Evolutionary conservation across 768 basidiomycete genomes (phyloP), one percentile per base, ranked within the genome.

Genomic region (Lactifluus volemus): DNA sequence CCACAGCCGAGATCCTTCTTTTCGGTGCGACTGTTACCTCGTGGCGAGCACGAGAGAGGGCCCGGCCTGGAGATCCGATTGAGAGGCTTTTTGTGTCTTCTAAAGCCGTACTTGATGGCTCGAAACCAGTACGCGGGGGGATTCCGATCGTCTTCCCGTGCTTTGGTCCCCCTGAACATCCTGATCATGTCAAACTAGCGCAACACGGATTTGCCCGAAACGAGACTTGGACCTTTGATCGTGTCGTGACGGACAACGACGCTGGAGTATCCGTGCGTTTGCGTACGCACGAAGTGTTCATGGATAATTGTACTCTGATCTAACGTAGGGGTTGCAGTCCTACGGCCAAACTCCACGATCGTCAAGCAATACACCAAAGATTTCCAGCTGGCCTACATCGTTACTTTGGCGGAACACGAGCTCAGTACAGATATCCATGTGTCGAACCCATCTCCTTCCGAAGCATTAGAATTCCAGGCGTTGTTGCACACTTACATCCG

Each of bases 131-230:
- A 19, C 79, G 84, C 17, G 79, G 80, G 34, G 79, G 80, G 0
- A 83, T 79, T 49, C 81, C 74, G 41, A 71, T 85, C 41, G 85
- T 91, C 47, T 97, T 93, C 72, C 86, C 88, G 47, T 92, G 89
- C 75, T 98, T 98, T 68, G 95, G 96, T 3, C 78, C 89, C 0
- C 91, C 96, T 1, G 80, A 78, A 17, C 87, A 85, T 71, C 80
- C 79, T 30, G 89, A 85, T 52, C 90, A 94, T 71, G 66, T 71
- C 21, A 81, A 80, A 49, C 77, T 99, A 5, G 58, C 77, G 5
- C 94, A 97, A 72, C 97, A 98, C 71, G 97, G 97, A 0, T 98
- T 96, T 70, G 96, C 92, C 5, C 78, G 97, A 45, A 92, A 78
- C 63, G 79, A 82, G 41, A 70, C 68, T 34, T 98, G 97, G 97